Base-by-base conservation (phyloP, 352 stramenopile genomes). In the Halophytophthora polymorphica region DNA sequence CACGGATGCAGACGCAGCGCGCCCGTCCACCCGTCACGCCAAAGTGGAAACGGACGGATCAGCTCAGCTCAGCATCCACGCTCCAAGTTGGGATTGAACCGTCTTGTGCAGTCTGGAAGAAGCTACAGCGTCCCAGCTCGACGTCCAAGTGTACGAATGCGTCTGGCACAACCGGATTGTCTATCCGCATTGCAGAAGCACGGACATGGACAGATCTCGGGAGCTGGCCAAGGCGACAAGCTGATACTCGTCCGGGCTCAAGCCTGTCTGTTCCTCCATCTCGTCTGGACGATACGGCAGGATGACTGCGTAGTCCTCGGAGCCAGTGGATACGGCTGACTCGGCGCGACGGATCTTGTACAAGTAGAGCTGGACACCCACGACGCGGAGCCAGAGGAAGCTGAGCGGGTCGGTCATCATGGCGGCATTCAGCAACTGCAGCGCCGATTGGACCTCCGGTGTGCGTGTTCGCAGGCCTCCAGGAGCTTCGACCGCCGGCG, bases 351-450 rank as follows among this genome's bases (percentile, higher is more conserved):
- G 33, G 52, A 53, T 56, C 33, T 56, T 48, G 49, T 76, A 76
- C 18, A 73, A 50, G 55, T 69, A 73, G 12, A 76, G 45, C 3
- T 64, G 36, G 14, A 56, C 22, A 0, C 67, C 67, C n/a, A 72
- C 17, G 28, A 74, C 25, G 3, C 54, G 47, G 2, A 77, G 39
- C 7, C 53, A 60, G 5, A 62, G 49, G 45, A 73, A 53, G 38
- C 61, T 70, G 61, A 52, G 72, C 37, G 67, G 64, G 19, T 77
- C 67, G 19, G 61, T 77, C 64, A 77, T 74, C 67, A 74, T 77
- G 11, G 64, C 58, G 25, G 72, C 59, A 31, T 77, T 77, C 56
- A 77, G 70, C 18, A 77, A 53, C 23, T 65, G 53, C 15, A 72
- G 38, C 18, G 64, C 43, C 14, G 68, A 72, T 17, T 56, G 56